phyloP scores from a whole-genome alignment of 306 rosid species.

The Quercus dentata region DNA sequence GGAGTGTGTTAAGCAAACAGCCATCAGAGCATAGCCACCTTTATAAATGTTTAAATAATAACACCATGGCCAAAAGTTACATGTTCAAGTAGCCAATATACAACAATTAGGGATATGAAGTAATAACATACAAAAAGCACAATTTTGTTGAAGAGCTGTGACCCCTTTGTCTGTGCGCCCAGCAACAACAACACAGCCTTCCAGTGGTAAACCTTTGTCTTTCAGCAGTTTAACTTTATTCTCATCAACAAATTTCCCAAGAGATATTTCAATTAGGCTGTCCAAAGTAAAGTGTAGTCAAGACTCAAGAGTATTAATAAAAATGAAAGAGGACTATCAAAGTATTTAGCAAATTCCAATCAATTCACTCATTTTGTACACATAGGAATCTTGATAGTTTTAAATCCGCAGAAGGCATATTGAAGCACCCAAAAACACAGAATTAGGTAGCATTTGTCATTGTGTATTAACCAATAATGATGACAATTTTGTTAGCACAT shows the following conservation, averaged over 20 bases:
- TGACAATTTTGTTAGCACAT: background rate
- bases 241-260: constrained; percentile 89
- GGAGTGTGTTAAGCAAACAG: background rate
- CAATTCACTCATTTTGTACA: background rate
- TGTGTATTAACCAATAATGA: background rate
- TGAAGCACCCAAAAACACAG: background rate
- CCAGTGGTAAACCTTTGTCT: constrained; percentile 69
- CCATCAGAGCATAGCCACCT: background rate
- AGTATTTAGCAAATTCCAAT: background rate
- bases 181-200: constrained; percentile 77
- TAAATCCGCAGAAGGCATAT: background rate
- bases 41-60: background rate
- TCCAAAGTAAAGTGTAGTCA: constrained; percentile 11
- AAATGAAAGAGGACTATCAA: background rate
- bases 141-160: constrained; percentile 86
- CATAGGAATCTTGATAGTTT: background rate
- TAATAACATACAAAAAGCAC: constrained; percentile 76
- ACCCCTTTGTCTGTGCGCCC: constrained; percentile 99
- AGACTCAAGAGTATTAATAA: constrained; percentile 23
- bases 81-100: background rate
- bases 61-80: background rate
- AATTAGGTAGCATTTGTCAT: constrained; percentile 1
- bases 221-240: constrained; percentile 58
- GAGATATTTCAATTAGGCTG: constrained; percentile 64
- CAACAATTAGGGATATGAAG: background rate